A percentile compares a stretch with the other conserved stretches of the same genome.
Conservation (phyloP, 164 flowering plant genomes). For the Amborella trichopoda region DNA sequence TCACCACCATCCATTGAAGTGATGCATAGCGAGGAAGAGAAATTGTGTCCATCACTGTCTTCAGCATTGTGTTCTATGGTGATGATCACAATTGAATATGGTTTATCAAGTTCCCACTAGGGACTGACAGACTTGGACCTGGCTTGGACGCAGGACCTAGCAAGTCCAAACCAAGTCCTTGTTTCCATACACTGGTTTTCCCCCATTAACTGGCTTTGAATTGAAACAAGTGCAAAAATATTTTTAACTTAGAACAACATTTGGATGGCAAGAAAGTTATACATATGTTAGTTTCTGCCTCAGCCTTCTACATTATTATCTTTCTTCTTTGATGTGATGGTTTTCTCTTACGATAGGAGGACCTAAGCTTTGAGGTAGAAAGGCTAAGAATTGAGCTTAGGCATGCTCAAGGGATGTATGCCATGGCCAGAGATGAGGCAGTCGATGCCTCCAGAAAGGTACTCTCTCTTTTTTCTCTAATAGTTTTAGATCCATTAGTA, state of each 20-base stretch:
- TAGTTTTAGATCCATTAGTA: not conserved
- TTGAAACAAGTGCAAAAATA: not conserved
- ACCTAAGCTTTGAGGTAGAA: slow-evolving; percentile 60
- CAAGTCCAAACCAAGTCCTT: no score
- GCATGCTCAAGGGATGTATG: slow-evolving; percentile 65
- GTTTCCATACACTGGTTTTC: not conserved
- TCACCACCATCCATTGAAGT: not conserved
- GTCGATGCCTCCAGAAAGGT: slow-evolving; percentile 68
- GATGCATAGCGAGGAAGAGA: no score
- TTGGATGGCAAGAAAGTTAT: not conserved
- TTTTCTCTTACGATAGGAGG: slow-evolving; percentile 28
- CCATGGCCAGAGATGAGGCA: slow-evolving; percentile 62
- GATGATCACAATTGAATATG: no score
- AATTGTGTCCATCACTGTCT: not conserved
- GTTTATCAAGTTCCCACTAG: no score
- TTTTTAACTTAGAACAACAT: not conserved
- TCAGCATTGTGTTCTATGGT: not conserved
- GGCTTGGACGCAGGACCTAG: no score
- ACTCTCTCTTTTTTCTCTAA: slow-evolving; percentile 2
- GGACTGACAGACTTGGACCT: no score
- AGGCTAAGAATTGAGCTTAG: slow-evolving; percentile 68
- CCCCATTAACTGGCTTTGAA: not conserved
- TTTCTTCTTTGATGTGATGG: not conserved
- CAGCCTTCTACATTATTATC: not conserved
- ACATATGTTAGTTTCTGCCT: not conserved